A percentile compares a stretch with the other conserved stretches of the same genome.
Evolutionary conservation across 1,284 basidiomycete species (phyloP).

Genomic region (Cerrena zonata): DNA sequence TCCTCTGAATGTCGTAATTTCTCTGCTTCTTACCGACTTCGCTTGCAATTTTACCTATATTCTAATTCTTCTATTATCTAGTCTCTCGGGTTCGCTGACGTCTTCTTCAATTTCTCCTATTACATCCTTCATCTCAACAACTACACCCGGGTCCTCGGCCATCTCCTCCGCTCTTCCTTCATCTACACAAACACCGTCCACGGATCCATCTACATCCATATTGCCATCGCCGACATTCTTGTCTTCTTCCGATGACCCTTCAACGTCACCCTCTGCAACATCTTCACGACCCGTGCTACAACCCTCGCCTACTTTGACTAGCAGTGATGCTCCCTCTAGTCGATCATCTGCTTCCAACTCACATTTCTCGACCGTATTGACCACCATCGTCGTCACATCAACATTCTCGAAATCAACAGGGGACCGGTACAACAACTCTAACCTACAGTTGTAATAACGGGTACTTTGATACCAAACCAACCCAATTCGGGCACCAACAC

Average conservation of each 20-base stretch:
- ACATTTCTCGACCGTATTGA: constrained; percentile 10
- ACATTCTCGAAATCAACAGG: constrained; percentile 12
- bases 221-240: not conserved
- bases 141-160: not conserved
- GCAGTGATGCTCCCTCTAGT: not conserved
- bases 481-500: not conserved
- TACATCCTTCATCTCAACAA: not conserved
- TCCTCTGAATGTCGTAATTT: not conserved
- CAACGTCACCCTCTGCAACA: constrained; percentile 3
- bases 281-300: constrained; percentile 8
- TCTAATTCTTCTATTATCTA: not conserved
- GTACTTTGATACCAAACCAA: constrained; percentile 22
- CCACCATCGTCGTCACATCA: constrained; percentile 18
- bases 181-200: not conserved
- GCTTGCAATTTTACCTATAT: not conserved
- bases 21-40: not conserved
- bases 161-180: not conserved
- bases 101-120: not conserved
- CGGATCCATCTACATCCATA: not conserved
- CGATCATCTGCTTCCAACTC: not conserved
- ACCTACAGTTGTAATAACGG: constrained; percentile 19
- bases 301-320: constrained; percentile 1
- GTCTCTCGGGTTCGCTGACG: not conserved
- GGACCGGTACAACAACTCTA: constrained; percentile 12
- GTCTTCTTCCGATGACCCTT: constrained; percentile 2